Evolutionary conservation across 2,329 filamentous ascomycete species (phyloP).

Genomic region (Claviceps digitariae): DNA sequence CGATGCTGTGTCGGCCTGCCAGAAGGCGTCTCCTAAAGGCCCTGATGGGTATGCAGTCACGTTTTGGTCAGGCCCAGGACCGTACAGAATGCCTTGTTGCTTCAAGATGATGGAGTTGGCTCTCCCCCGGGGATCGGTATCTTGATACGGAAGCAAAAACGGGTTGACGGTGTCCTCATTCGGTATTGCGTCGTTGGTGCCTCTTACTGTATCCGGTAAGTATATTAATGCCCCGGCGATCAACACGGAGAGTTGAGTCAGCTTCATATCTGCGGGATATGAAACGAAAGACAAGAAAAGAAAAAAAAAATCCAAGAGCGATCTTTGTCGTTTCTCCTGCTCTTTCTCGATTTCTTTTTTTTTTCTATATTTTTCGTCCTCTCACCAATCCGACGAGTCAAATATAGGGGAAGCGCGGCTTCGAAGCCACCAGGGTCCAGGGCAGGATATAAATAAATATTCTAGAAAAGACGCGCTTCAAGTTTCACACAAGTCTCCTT

Average conservation of each 20-base stretch:
- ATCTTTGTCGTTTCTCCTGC: not conserved
- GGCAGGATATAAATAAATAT: no score
- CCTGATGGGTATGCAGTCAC: conserved; percentile 1
- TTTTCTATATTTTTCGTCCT: no score
- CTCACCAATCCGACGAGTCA: no score
- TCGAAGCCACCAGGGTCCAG: no score
- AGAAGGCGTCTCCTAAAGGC: not conserved
- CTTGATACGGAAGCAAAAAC: not conserved
- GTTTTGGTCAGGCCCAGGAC: conserved; percentile 1
- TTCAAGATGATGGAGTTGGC: not conserved
- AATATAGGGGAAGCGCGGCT: no score
- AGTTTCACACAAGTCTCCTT: no score
- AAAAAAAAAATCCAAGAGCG: not conserved
- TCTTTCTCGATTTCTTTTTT: not conserved
- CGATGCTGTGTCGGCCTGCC: not conserved
- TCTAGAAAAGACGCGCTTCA: no score
- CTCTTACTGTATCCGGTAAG: not conserved
- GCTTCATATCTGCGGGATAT: not conserved
- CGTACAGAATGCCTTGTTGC: conserved; percentile 1
- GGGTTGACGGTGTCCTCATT: not conserved
- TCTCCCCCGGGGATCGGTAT: not conserved
- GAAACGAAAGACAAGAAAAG: not conserved
- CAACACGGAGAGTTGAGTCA: not conserved
- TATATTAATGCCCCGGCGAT: not conserved
- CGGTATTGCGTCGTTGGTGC: not conserved